Evolutionary conservation across 2,329 filamentous ascomycete species (phyloP).

Genomic region (Penicillium vulpinum): DNA sequence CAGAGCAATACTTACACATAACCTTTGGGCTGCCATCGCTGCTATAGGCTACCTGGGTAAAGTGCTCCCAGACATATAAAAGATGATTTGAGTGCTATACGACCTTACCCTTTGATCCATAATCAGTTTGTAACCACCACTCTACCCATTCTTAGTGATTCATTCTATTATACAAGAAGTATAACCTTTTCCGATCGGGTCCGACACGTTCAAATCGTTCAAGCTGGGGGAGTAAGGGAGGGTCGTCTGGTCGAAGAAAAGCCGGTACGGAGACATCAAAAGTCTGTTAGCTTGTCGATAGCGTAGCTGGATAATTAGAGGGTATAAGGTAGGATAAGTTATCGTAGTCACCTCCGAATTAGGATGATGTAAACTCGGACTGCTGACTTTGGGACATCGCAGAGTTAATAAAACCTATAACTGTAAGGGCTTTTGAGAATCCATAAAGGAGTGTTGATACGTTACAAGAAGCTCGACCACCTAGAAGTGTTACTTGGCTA

Average conservation of each 20-base stretch:
- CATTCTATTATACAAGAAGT: background rate
- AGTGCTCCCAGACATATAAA: background rate
- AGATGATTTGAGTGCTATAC: background rate
- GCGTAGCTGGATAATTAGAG: background rate
- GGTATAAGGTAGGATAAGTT: background rate
- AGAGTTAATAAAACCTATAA: background rate
- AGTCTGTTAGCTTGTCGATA: background rate
- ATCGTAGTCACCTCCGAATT: background rate
- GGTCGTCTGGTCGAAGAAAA: background rate
- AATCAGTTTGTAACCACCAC: background rate
- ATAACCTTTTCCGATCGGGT: background rate
- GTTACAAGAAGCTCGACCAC: too few relatives aligned
- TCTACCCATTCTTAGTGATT: background rate
- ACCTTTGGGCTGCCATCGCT: background rate
- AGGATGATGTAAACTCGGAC: background rate
- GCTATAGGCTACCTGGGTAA: background rate
- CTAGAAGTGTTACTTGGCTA: too few relatives aligned
- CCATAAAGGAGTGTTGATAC: too few relatives aligned
- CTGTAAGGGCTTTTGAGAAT: too few relatives aligned
- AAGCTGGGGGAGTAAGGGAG: background rate
- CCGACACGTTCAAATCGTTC: background rate
- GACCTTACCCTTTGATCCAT: background rate
- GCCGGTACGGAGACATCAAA: background rate
- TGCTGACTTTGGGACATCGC: too few relatives aligned
- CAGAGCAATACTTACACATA: background rate